Base-by-base conservation (phyloP, 768 basidiomycete species). In the Rhizopogon vulgaris region DNA sequence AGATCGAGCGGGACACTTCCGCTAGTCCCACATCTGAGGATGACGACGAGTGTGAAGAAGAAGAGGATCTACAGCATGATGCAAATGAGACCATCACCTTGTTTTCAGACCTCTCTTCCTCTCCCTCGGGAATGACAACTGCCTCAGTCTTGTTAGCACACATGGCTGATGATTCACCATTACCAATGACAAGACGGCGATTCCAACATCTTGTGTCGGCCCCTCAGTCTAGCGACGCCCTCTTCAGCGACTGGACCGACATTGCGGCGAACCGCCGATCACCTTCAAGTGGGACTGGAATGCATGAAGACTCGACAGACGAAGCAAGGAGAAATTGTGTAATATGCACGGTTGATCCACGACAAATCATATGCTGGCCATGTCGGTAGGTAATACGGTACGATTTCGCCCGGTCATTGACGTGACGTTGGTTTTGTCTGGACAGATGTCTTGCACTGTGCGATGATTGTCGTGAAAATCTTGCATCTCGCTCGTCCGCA, bases 351-450 rank as follows among this genome's bases (percentile, higher is more conserved):
- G 70, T 71, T n/a, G 83, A 84, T 52, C 69, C 75, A 25, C 70
- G 87, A 45, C 80, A 85, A 60, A 77, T 90, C 52, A 86, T 90
- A 47, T 90, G 86, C 59, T 90, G 87, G 87, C 87, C 87, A n/a
- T 90, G 87, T 64, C 78, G 87, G 84, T 87, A 52, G 60, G 77
- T 62, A 12, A 48, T n/a, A 8, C 17, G 3, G 38, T 27, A 42
- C 37, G 15, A 22, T 43, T 43, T 9, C 2, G 9, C 14, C 4
- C 39, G 17, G 17, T 41, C 43, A 38, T 17, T 18, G 6, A 50
- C 15, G 53, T 45, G 53, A 45, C 55, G 49, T 1, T 22, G 22
- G 22, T 22, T 22, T 10, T 22, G 9, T 27, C 2, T 24, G 39
- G 38, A 4, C 52, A 78, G 77, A 43, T 80, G 78, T 56, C 69